Evolutionary conservation across 2,329 filamentous ascomycete species (phyloP).

Genomic region (Sporothrix brasiliensis): DNA sequence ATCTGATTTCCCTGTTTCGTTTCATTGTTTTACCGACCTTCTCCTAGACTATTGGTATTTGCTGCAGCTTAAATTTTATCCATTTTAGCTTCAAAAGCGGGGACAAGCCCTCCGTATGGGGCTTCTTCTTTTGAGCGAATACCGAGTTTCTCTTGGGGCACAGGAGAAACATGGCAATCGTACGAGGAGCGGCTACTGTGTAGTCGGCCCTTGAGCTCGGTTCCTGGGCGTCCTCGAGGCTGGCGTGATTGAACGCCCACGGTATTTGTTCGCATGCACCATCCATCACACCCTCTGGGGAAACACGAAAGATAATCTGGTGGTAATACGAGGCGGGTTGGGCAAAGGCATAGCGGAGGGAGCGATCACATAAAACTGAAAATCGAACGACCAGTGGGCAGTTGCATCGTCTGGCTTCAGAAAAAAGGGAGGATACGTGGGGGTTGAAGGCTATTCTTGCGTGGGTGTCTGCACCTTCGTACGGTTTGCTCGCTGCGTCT

Average conservation of each 20-base stretch:
- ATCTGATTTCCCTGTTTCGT: background rate
- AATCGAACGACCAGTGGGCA: background rate
- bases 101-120: background rate
- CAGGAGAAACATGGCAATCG: background rate
- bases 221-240: background rate
- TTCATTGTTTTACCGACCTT: background rate
- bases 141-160: background rate
- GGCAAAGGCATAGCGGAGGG: background rate
- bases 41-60: background rate
- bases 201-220: background rate
- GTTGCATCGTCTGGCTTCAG: too few species aligned
- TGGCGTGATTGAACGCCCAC: background rate
- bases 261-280: background rate
- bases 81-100: background rate
- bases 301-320: slow-evolving; percentile 12
- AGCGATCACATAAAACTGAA: slow-evolving; percentile 7
- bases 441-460: background rate
- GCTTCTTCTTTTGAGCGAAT: background rate
- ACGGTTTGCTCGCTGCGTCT: background rate
- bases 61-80: slow-evolving; percentile 1
- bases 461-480: background rate
- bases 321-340: slow-evolving; percentile 8
- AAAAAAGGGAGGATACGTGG: too few species aligned
- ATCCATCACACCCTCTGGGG: background rate
- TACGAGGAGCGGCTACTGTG: background rate